Evolutionary conservation across 768 basidiomycete species (phyloP).

Genomic region (Lentinula detonsa): DNA sequence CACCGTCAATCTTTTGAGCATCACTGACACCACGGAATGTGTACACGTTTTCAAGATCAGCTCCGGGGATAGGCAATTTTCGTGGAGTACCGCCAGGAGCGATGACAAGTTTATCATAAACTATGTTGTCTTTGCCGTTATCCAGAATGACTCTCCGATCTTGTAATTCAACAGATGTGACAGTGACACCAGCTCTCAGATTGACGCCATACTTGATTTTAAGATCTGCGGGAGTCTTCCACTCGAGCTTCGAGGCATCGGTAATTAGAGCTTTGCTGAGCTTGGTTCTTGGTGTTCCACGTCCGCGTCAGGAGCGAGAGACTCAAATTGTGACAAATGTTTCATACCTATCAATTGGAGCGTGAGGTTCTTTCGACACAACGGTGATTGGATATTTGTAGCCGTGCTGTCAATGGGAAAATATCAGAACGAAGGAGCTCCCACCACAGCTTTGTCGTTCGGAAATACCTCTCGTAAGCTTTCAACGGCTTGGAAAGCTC

Average conservation of each 20-base stretch:
- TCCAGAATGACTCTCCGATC: constrained; percentile 61
- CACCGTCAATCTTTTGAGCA: constrained; percentile 64
- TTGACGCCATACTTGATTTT: constrained; percentile 70
- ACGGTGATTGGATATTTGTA: constrained; percentile 75
- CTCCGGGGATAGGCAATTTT: constrained; percentile 71
- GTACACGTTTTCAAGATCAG: constrained; percentile 68
- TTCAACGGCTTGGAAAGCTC: constrained; percentile 70
- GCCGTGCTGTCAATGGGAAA: constrained; percentile 46
- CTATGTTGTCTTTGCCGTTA: constrained; percentile 47
- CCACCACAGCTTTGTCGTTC: not conserved
- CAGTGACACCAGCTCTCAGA: constrained; percentile 57
- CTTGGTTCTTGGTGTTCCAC: constrained; percentile 56
- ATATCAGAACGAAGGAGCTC: not conserved
- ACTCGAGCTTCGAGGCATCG: constrained; percentile 74
- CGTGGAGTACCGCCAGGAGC: constrained; percentile 73
- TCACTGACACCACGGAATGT: constrained; percentile 69
- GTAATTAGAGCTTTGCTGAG: constrained; percentile 82
- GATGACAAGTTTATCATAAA: constrained; percentile 76
- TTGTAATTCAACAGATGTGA: constrained; percentile 60
- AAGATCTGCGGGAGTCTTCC: constrained; percentile 63
- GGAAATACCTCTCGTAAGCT: constrained; percentile 68
- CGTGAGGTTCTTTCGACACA: constrained; percentile 70
- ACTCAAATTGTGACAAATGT: not conserved
- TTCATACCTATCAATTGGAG: constrained; percentile 76
- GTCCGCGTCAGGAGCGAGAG: constrained; percentile 2